Evolutionary conservation across 2,329 filamentous ascomycete genomes (phyloP), one percentile per base, ranked within the genome.

Genomic region (Aureobasidium sp.): DNA sequence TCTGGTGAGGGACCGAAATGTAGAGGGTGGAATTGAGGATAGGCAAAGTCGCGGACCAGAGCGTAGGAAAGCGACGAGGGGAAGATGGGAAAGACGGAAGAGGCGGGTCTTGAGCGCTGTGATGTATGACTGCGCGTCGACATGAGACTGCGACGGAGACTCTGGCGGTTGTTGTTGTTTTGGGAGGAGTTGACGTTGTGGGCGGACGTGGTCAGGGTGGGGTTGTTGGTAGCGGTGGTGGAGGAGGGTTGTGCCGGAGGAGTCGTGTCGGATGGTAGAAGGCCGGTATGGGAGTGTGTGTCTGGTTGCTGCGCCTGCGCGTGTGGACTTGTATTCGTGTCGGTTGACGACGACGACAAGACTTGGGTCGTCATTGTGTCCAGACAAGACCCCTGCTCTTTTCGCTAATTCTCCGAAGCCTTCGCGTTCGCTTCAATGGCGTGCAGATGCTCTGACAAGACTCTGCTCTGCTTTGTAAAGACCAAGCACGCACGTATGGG

Each of bases 1-100:
- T 91, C 88, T 41, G 88, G 87, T 17, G 90, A 87, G n/a, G 93
- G 89, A 1, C 94, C 94, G 80, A 96, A 96, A 78, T 97, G 94
- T 75, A 97, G 82, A 47, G 90, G 91, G 74, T 97, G 90, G 61
- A 83, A 82, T 29, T 84, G 73, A 36, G 90, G 86, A 73, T 97
- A 99, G 68, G 94, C 94, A 77, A 97, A 99, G 80, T 99, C 94
- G 70, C 94, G 88, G 67, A 99, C 92, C 48, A 90, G 81, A n/a
- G 91, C 87, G 74, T 97, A 97, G 7, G 89, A 76, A 20, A 97
- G 83, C 72, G 87, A 96, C 63, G 91, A 94, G 69, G 91, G 88
- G 75, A 91, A 94, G 69, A 88, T 80, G 17, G 91, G 89, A 71
- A 94, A 93, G 65, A 90, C 82, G 70, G 55, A 56, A 1, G 64